phyloP scores from a whole-genome alignment of 495 filamentous ascomycete genomes.

The Penicillium antarcticum region DNA sequence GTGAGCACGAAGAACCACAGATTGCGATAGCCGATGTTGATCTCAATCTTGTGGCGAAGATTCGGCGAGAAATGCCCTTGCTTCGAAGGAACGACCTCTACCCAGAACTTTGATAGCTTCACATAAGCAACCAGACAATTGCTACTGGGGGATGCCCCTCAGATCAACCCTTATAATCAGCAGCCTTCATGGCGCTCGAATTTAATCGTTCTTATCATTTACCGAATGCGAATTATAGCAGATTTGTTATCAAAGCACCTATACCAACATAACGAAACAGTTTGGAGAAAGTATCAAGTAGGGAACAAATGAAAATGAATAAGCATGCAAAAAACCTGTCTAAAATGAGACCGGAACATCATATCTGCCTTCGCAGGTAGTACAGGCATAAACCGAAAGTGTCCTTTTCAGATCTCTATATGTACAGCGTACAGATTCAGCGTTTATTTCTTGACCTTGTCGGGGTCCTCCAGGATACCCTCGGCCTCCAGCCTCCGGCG shows the following conservation, averaged over 20 bases:
- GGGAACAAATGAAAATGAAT: constrained; percentile 29
- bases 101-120: constrained; percentile 44
- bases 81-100: constrained; percentile 62
- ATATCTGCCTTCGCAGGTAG: constrained; percentile 31
- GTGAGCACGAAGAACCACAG: constrained; percentile 47
- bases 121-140: neutral
- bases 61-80: constrained; percentile 62
- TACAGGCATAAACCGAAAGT: constrained; percentile 32
- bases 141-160: too few relatives aligned
- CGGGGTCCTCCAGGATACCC: constrained; percentile 83
- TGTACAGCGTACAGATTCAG: constrained; percentile 46
- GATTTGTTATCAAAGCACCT: constrained; percentile 15
- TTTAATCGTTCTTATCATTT: neutral
- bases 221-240: constrained; percentile 3
- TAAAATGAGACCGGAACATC: constrained; percentile 36
- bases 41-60: constrained; percentile 45
- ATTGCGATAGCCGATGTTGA: constrained; percentile 52
- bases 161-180: too few relatives aligned
- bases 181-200: neutral
- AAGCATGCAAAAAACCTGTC: constrained; percentile 39
- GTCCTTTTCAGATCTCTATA: constrained; percentile 40
- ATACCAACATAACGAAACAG: constrained; percentile 25
- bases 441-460: constrained; percentile 40
- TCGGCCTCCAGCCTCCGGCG: constrained; percentile 89
- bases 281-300: constrained; percentile 32